phyloP scores from a whole-genome alignment of 805 yeast species.

The Starmerella stigmatis region DNA sequence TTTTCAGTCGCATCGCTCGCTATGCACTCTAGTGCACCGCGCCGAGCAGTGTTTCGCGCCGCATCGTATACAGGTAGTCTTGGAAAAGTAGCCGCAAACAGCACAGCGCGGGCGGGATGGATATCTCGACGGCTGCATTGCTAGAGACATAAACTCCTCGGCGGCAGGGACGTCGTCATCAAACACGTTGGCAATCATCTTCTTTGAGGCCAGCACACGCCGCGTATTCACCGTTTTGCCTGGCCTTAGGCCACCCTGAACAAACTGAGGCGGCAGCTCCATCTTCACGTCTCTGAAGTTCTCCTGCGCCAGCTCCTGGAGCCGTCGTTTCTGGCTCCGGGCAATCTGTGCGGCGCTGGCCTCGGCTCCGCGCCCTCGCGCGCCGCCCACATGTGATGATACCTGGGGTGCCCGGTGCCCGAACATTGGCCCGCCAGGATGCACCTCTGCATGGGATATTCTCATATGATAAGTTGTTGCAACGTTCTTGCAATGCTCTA shows the following conservation, averaged over 20 bases:
- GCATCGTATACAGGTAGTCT: constrained; percentile 31
- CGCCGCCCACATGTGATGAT: constrained; percentile 9
- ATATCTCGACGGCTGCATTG: constrained; percentile 31
- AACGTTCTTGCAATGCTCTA: too few relatives aligned
- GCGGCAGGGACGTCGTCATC: constrained; percentile 35
- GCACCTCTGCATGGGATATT: constrained; percentile 14
- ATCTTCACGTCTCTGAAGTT: constrained; percentile 23
- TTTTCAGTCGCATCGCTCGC: constrained; percentile 13
- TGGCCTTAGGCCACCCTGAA: constrained; percentile 23
- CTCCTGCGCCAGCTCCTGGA: constrained; percentile 23
- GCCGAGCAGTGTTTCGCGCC: constrained; percentile 32
- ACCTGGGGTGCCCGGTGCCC: constrained; percentile 6
- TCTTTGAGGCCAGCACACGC: constrained; percentile 32
- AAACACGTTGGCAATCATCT: constrained; percentile 32
- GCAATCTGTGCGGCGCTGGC: constrained; percentile 14
- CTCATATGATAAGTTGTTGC: too few relatives aligned
- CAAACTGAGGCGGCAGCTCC: constrained; percentile 24
- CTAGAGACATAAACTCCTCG: constrained; percentile 26
- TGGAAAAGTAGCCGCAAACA: constrained; percentile 36
- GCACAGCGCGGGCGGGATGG: constrained; percentile 32
- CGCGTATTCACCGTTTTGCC: constrained; percentile 30
- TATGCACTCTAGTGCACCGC: constrained; percentile 31
- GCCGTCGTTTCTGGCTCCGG: constrained; percentile 20
- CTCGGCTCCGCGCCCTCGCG: constrained; percentile 16
- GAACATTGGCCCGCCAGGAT: neutral